Conservation (phyloP, 2,329 filamentous ascomycete genomes). For the Arthroderma uncinatum region DNA sequence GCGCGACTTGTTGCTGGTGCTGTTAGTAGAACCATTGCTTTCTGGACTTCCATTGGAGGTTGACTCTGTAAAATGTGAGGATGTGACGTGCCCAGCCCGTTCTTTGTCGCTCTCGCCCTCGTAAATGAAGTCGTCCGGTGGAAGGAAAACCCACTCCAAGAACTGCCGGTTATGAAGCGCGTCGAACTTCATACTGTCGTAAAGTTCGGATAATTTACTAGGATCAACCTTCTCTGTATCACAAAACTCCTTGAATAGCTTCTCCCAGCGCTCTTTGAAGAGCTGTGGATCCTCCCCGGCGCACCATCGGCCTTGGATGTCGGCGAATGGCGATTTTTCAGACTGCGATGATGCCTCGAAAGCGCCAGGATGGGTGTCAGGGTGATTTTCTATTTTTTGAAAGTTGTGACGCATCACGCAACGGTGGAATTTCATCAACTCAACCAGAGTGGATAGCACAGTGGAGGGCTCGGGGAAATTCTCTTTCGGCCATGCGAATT, state of each 20-base stretch:
- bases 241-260: conserved; percentile 91
- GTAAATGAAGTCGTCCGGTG: conserved; percentile 58
- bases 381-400: conserved; percentile 53
- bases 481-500: conserved; percentile 92
- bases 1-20: conserved; percentile 10
- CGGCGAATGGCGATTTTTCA: conserved; percentile 47
- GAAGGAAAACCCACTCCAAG: conserved; percentile 93
- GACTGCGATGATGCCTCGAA: conserved; percentile 12
- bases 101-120: conserved; percentile 50
- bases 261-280: conserved; percentile 96
- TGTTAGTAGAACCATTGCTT: conserved; percentile 12
- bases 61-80: conserved; percentile 14
- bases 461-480: conserved; percentile 90
- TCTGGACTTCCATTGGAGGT: conserved; percentile 9
- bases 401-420: conserved; percentile 94
- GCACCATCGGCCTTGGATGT: conserved; percentile 87
- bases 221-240: conserved; percentile 97
- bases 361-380: conserved; percentile 12
- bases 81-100: conserved; percentile 8
- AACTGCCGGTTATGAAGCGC: conserved; percentile 94
- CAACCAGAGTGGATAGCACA: conserved; percentile 82
- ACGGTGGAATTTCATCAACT: conserved; percentile 95
- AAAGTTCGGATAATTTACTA: conserved; percentile 95
- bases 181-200: conserved; percentile 99
- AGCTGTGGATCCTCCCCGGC: conserved; percentile 89